Percentiles rank a stretch among this genome's conserved stretches.
Conservation (phyloP, 148 eudicot genomes). For the Silene latifolia region DNA sequence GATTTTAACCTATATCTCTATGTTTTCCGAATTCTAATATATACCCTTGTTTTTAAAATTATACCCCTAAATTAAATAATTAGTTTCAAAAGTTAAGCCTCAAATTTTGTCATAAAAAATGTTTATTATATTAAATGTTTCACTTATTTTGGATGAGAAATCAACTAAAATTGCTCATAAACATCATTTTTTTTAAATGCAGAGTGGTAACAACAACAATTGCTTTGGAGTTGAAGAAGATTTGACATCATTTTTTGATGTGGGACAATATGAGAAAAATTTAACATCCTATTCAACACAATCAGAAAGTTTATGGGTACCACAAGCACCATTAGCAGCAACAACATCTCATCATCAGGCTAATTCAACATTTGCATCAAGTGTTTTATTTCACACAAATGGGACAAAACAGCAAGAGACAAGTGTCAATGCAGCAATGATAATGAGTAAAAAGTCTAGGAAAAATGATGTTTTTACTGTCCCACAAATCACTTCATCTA, state of each 20-base stretch:
- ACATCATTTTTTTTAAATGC: neutral
- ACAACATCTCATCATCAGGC: no score
- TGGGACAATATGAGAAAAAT: slow-evolving; percentile 34
- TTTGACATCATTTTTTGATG: slow-evolving; percentile 38
- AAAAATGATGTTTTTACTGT: slow-evolving; percentile 51
- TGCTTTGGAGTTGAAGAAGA: slow-evolving; percentile 26
- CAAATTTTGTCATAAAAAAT: no score
- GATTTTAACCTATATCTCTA: no score
- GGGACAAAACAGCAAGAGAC: slow-evolving; percentile 12
- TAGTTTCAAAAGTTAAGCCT: no score
- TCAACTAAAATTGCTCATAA: no score
- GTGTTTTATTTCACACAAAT: no score
- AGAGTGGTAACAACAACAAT: slow-evolving; percentile 13
- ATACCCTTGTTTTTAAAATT: no score
- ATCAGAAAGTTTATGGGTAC: slow-evolving; percentile 50
- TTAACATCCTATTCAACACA: slow-evolving; percentile 16
- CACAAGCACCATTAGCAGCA: slow-evolving; percentile 37
- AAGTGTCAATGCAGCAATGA: slow-evolving; percentile 7
- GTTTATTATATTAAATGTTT: no score
- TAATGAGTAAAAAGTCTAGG: slow-evolving; percentile 35
- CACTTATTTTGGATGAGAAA: no score
- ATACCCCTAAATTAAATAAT: no score
- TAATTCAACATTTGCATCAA: neutral
- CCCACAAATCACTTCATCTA: slow-evolving; percentile 51
- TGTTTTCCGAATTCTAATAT: no score